These are phyloP conservation scores for Proliferodiscus dingleyae DNA, from an alignment of 2,329 filamentous ascomycete genomes.

Conservation along the genomic window DNA sequence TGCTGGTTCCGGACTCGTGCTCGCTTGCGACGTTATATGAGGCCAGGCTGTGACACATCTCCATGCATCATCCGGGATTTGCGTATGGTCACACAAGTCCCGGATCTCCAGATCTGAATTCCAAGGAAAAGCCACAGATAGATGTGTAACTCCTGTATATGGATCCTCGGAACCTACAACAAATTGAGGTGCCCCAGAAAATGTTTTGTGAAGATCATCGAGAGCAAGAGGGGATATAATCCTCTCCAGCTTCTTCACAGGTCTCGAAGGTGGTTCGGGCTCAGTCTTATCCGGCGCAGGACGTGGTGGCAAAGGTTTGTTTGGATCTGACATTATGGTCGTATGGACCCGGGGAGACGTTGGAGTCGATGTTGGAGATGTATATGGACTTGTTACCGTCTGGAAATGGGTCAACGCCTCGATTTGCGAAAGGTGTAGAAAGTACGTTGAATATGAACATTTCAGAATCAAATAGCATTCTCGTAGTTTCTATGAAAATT, in stretches of 20 bases:
- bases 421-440: not conserved
- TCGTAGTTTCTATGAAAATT: not conserved
- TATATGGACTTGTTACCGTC: slow-evolving; percentile 4
- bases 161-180: slow-evolving; percentile 57
- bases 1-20: slow-evolving; percentile 36
- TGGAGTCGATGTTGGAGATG: slow-evolving; percentile 11
- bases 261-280: slow-evolving; percentile 35
- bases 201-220: slow-evolving; percentile 62
- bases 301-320: slow-evolving; percentile 54
- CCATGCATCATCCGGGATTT: slow-evolving; percentile 61
- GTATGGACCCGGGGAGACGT: slow-evolving; percentile 9
- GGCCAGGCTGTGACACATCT: slow-evolving; percentile 58
- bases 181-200: slow-evolving; percentile 72
- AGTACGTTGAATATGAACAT: not conserved
- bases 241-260: slow-evolving; percentile 37
- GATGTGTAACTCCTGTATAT: slow-evolving; percentile 54
- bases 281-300: slow-evolving; percentile 33
- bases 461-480: not conserved
- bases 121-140: slow-evolving; percentile 63
- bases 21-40: slow-evolving; percentile 50
- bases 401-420: slow-evolving; percentile 3
- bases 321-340: slow-evolving; percentile 37
- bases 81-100: slow-evolving; percentile 60
- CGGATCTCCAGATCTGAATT: slow-evolving; percentile 56
- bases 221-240: slow-evolving; percentile 57